Percentiles rank a stretch among this genome's conserved stretches.
These are phyloP conservation scores for Thymus mandschuricus DNA, from an alignment of 257 asterid species.

Conservation along the genomic window DNA sequence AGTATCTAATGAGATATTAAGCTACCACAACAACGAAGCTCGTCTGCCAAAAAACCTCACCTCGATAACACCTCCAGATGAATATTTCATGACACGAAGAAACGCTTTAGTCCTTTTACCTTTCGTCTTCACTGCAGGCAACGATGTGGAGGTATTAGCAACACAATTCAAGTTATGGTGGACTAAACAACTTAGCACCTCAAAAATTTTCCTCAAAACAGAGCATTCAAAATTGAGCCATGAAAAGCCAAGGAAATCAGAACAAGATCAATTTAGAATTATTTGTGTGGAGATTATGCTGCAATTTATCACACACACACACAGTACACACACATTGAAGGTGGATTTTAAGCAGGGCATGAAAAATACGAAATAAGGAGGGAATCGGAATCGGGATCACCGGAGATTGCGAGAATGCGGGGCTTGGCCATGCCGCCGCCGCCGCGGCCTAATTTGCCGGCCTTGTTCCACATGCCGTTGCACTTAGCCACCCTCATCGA, in stretches of 20 bases:
- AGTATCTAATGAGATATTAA: conserved; percentile 4
- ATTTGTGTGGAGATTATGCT: background rate
- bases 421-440: conserved; percentile 90
- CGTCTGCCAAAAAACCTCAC: conserved; percentile 38
- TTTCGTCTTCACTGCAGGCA: conserved; percentile 79
- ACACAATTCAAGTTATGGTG: too few species aligned
- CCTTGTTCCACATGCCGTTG: conserved; percentile 80
- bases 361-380: too few species aligned
- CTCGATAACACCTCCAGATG: conserved; percentile 94
- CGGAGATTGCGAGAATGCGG: conserved; percentile 91
- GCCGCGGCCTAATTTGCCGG: conserved; percentile 81
- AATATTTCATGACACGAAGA: conserved; percentile 91
- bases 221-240: conserved; percentile 13
- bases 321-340: background rate
- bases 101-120: conserved; percentile 84
- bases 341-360: too few species aligned
- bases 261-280: background rate
- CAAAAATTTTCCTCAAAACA: conserved; percentile 6
- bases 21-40: background rate
- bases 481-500: conserved; percentile 96
- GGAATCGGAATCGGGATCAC: conserved; percentile 40
- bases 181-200: background rate
- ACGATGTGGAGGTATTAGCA: conserved; percentile 19
- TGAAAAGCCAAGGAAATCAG: background rate
- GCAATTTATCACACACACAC: too few species aligned